phyloP scores from a whole-genome alignment of 495 filamentous ascomycete species.

The Penicillium malachiteum region DNA sequence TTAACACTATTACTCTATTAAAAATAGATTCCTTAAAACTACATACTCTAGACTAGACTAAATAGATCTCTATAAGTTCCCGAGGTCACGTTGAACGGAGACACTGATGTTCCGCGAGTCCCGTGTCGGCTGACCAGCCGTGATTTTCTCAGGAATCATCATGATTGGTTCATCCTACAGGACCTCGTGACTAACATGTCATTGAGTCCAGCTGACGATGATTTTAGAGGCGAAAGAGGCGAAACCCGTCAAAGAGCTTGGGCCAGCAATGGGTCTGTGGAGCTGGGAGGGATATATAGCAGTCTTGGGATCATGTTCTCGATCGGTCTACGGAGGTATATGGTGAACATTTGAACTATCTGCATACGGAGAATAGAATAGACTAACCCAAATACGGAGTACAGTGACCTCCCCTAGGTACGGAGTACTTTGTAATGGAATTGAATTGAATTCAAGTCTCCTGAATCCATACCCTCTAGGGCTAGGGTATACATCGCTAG shows the following conservation, averaged over 20 bases:
- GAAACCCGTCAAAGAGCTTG: neutral
- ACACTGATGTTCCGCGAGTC: constrained; percentile 18
- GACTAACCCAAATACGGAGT: too few species aligned
- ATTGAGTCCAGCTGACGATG: constrained; percentile 29
- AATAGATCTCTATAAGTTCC: too few species aligned
- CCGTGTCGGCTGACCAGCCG: constrained; percentile 24
- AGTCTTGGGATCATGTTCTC: neutral
- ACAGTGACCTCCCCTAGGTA: too few species aligned
- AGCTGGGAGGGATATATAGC: neutral
- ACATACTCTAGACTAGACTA: too few species aligned
- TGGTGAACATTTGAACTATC: too few species aligned
- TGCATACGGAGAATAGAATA: too few species aligned
- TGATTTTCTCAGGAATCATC: constrained; percentile 21
- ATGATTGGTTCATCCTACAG: constrained; percentile 8
- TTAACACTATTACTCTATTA: neutral
- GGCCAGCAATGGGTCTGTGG: neutral
- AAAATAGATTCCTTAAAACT: too few species aligned
- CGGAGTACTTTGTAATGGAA: too few species aligned
- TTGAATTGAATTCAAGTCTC: too few species aligned
- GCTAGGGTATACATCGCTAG: too few species aligned
- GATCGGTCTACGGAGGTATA: neutral
- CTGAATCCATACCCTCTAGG: too few species aligned
- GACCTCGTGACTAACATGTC: constrained; percentile 25
- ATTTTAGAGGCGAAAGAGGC: neutral
- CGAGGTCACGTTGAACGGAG: constrained; percentile 12